These are phyloP conservation scores for Amorphotheca resinae DNA, from an alignment of 495 filamentous ascomycete species.

Conservation along the genomic window DNA sequence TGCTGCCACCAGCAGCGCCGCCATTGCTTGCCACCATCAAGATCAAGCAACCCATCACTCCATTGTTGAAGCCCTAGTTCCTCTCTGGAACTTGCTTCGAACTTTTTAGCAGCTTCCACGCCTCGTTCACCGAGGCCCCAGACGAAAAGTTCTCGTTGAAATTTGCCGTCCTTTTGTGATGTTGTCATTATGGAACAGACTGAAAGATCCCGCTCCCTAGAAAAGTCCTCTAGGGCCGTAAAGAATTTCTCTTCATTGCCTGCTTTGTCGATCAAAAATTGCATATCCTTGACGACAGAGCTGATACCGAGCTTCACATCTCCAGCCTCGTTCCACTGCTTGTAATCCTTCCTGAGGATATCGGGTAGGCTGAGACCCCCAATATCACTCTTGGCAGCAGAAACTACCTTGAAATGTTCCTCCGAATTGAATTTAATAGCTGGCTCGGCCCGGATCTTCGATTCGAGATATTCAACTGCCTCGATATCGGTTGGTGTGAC, in stretches of 20 bases:
- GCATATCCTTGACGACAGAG: slow-evolving; percentile 54
- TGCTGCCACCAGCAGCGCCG: slow-evolving; percentile 55
- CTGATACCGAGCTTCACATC: slow-evolving; percentile 56
- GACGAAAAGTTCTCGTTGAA: slow-evolving; percentile 63
- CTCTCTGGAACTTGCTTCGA: slow-evolving; percentile 33
- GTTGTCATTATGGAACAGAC: slow-evolving; percentile 71
- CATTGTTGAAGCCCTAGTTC: slow-evolving; percentile 46
- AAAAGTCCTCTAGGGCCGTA: slow-evolving; percentile 39
- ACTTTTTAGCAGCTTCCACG: slow-evolving; percentile 36
- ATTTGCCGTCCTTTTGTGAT: slow-evolving; percentile 36
- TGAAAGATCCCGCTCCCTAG: slow-evolving; percentile 43
- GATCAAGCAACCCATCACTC: slow-evolving; percentile 34
- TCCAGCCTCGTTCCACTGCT: slow-evolving; percentile 59
- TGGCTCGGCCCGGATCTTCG: slow-evolving; percentile 19
- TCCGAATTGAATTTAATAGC: slow-evolving; percentile 38
- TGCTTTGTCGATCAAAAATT: slow-evolving; percentile 48
- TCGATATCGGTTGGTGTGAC: slow-evolving; percentile 55
- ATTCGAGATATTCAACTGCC: slow-evolving; percentile 54
- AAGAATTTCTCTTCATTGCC: slow-evolving; percentile 34
- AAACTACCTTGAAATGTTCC: slow-evolving; percentile 50
- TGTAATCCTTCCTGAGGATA: slow-evolving; percentile 82
- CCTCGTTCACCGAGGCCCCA: slow-evolving; percentile 39
- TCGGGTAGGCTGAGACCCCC: slow-evolving; percentile 54
- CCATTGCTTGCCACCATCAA: slow-evolving; percentile 27
- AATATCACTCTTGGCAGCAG: slow-evolving; percentile 59